These are phyloP conservation scores for Scutellaria minor DNA, from an alignment of 257 asterid species.

Conservation along the genomic window DNA sequence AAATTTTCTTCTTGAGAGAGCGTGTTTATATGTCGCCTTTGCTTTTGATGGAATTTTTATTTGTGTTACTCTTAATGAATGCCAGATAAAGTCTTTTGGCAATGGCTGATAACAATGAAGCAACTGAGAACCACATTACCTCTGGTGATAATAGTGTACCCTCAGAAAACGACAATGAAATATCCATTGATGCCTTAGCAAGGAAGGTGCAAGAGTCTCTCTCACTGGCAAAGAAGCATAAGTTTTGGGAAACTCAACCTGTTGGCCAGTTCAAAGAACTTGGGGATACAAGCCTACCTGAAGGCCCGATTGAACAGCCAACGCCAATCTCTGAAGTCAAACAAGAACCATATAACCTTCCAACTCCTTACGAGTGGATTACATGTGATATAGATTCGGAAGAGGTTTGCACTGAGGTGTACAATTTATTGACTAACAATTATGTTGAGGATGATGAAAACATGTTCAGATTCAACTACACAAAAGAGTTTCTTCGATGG, in stretches of 20 bases:
- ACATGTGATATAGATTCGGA: conserved; percentile 82
- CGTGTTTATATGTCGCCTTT: background rate
- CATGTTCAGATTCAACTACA: conserved; percentile 81
- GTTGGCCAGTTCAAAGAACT: conserved; percentile 86
- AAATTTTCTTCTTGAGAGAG: background rate
- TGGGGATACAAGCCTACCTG: conserved; percentile 64
- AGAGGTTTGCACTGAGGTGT: conserved; percentile 70
- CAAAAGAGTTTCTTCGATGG: conserved; percentile 83
- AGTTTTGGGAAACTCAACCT: conserved; percentile 92
- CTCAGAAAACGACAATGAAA: conserved; percentile 51
- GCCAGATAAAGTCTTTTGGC: conserved; percentile 29
- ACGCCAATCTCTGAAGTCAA: conserved; percentile 73
- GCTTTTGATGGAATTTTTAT: conserved; percentile 8
- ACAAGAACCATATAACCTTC: conserved; percentile 85
- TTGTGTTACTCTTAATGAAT: conserved; percentile 32
- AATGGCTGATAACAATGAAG: conserved; percentile 52
- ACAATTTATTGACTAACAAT: conserved; percentile 49
- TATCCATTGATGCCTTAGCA: conserved; percentile 56
- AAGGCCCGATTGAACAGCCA: conserved; percentile 81
- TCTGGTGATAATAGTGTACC: conserved; percentile 6
- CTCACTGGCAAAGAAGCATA: conserved; percentile 69
- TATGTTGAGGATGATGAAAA: conserved; percentile 56
- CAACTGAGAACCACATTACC: conserved; percentile 29
- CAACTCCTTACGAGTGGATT: conserved; percentile 74
- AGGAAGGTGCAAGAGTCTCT: conserved; percentile 68